Evolutionary conservation across 2,329 filamentous ascomycete genomes (phyloP), one percentile per base, ranked within the genome.

Genomic region (Scortechinia acanthostroma): DNA sequence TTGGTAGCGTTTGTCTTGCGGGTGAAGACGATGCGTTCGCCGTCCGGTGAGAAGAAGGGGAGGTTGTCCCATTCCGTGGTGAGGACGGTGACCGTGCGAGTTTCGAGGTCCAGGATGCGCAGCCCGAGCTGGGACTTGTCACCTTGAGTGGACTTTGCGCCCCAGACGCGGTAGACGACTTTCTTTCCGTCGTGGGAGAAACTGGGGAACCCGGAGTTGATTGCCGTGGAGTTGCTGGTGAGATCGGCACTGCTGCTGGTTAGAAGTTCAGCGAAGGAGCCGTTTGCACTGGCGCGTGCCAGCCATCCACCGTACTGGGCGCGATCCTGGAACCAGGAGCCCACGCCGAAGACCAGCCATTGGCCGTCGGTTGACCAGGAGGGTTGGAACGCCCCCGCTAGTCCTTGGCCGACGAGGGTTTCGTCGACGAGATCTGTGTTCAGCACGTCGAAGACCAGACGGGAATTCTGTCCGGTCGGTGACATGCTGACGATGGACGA

Each of bases 341-440:
- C 65, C 1, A 67, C 48, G 13, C 66, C 63, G 42, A 69, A 60
- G 14, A 59, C 58, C 6, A 69, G 49, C 60, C 59, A 61, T 15
- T 59, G 48, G 2, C 60, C 61, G 35, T 68, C 60, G 2, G 60
- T 53, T 0, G 56, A 60, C 59, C 61, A 69, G 2, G 60, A 51
- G 2, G 66, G 65, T 42, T 66, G 62, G 53, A 66, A 69, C 4
- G 65, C 63, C 4, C 64, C 64, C 0, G 57, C 56, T 1, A 60
- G 46, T 3, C 61, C 63, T 16, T 56, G 43, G 2, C 35, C 10
- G 2, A 58, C 50, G 2, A 52, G 45, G 2, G 52, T 37, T 1
- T 53, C 19, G 16, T 58, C 33, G 43, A 30, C n/a, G 25, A 30
- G n/a, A 17, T 48, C 46, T 10, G 54, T 52, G 21, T 51, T 45